Evolutionary conservation across 1,284 basidiomycete species (phyloP), one percentile per base, ranked within the genome.

Genomic region (Ganoderma multipileum): DNA sequence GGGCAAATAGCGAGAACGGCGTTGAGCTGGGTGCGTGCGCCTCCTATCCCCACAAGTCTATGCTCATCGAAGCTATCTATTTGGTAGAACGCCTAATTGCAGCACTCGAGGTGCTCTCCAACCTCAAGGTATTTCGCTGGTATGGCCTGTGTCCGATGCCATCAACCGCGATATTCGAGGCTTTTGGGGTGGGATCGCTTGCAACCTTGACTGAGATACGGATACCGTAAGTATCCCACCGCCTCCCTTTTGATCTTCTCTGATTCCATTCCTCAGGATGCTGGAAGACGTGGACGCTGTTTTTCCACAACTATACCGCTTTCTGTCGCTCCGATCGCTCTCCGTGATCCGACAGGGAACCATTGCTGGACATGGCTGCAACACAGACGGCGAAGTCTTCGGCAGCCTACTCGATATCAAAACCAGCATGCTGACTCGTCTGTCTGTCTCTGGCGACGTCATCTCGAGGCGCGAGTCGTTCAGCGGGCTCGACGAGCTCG

Each of bases 401-500:
- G 20, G 8, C 9, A n/a, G 18, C 30, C 2, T 36, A 36, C 18
- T 36, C 18, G 54, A 57, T 9, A 18, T 30, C 18, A 57, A 9
- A 11, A 28, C 8, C 16, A 7, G 3, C 9, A 57, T 9, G 12
- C 18, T 57, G 7, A 11, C 20, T 9, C 33, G 11, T 36, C 33
- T 57, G 7, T 33, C 55, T 5, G 33, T 57, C 33, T 38, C 33
- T 20, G 30, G 58, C 26, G 44, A 47, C 33, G 42, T 26, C 28
- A 23, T 61, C 11, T 61, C 58, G 64, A 16, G 16, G 8, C 59
- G 58, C n/a, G 23, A 3, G 47, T 41, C 58, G 0, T 41, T 61
- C 26, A 11, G 39, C 44, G 36, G 41, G 3, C 64, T 65, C 23
- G 47, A 36, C 12, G 64, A 61, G 58, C 64, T 65, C 55, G 64